These are phyloP conservation scores for Pestalotiopsis sp. DNA, from an alignment of 2,329 filamentous ascomycete genomes.

Conservation along the genomic window DNA sequence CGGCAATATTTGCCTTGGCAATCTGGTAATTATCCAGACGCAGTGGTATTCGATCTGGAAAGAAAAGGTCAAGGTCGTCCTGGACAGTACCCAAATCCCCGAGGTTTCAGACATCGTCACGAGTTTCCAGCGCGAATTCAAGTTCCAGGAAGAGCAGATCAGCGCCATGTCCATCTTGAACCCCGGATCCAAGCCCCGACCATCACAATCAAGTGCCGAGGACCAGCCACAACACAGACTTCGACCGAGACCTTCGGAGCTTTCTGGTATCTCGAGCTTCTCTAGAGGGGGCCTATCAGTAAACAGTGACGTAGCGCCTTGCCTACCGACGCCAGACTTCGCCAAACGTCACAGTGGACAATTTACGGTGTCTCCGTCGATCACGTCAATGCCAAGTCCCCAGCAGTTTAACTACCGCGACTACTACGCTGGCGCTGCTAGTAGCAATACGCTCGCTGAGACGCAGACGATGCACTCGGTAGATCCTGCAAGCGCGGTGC, in stretches of 20 bases:
- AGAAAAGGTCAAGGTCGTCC: slow-evolving; percentile 75
- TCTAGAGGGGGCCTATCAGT: slow-evolving; percentile 62
- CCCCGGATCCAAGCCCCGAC: slow-evolving; percentile 63
- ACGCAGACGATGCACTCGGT: slow-evolving; percentile 59
- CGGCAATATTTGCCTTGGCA: slow-evolving; percentile 79
- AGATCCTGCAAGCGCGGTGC: slow-evolving; percentile 51
- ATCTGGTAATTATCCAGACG: slow-evolving; percentile 82
- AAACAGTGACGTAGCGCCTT: slow-evolving; percentile 64
- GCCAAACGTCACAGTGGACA: slow-evolving; percentile 66
- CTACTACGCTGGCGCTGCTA: slow-evolving; percentile 45
- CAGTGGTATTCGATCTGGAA: slow-evolving; percentile 84
- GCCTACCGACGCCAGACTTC: slow-evolving; percentile 67
- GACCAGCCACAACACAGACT: slow-evolving; percentile 50
- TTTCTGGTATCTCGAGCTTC: slow-evolving; percentile 44
- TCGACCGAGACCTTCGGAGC: slow-evolving; percentile 50
- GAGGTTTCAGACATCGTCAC: slow-evolving; percentile 74
- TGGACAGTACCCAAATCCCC: slow-evolving; percentile 68
- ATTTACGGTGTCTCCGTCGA: slow-evolving; percentile 61
- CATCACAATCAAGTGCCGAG: slow-evolving; percentile 59
- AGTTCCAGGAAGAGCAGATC: slow-evolving; percentile 72
- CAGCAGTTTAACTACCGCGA: slow-evolving; percentile 60
- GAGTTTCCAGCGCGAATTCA: slow-evolving; percentile 79
- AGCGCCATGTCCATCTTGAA: slow-evolving; percentile 77
- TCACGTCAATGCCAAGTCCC: slow-evolving; percentile 47
- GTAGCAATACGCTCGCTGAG: slow-evolving; percentile 54